phyloP scores from a whole-genome alignment of 331 rosid genomes.

The Acacia concinna region DNA sequence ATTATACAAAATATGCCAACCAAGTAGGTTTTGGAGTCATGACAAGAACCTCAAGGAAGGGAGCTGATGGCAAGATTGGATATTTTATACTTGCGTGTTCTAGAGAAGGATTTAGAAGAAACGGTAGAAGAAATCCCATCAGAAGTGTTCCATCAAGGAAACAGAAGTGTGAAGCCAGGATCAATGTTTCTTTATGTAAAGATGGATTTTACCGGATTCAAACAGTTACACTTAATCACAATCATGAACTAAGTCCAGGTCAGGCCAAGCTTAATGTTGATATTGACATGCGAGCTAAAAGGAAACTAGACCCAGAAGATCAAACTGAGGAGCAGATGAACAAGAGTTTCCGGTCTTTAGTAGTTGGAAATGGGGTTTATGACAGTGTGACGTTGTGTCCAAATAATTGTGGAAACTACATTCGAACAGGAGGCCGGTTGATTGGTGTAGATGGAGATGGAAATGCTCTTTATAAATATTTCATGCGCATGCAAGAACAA shows the following conservation, averaged over 20 bases:
- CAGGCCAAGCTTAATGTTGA: neutral
- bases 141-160: slow-evolving; percentile 15
- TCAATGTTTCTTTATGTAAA: slow-evolving; percentile 23
- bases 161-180: slow-evolving; percentile 34
- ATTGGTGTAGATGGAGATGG: slow-evolving; percentile 31
- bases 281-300: slow-evolving; percentile 23
- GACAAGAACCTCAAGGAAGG: slow-evolving; percentile 35
- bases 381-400: neutral
- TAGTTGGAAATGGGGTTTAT: neutral
- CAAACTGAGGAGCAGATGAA: slow-evolving; percentile 10
- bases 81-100: slow-evolving; percentile 38
- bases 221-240: slow-evolving; percentile 25
- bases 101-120: slow-evolving; percentile 21
- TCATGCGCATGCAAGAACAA: slow-evolving; percentile 37
- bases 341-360: neutral
- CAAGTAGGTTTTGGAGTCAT: slow-evolving; percentile 31
- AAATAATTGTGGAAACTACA: slow-evolving; percentile 20
- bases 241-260: slow-evolving; percentile 25
- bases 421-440: neutral
- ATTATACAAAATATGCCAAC: slow-evolving; percentile 32
- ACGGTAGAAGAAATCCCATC: neutral
- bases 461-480: slow-evolving; percentile 30
- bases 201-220: slow-evolving; percentile 28
- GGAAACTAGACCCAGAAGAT: neutral
- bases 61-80: slow-evolving; percentile 30